These are phyloP conservation scores for Plasmopara viticola DNA, from an alignment of 352 stramenopile species.

Conservation along the genomic window DNA sequence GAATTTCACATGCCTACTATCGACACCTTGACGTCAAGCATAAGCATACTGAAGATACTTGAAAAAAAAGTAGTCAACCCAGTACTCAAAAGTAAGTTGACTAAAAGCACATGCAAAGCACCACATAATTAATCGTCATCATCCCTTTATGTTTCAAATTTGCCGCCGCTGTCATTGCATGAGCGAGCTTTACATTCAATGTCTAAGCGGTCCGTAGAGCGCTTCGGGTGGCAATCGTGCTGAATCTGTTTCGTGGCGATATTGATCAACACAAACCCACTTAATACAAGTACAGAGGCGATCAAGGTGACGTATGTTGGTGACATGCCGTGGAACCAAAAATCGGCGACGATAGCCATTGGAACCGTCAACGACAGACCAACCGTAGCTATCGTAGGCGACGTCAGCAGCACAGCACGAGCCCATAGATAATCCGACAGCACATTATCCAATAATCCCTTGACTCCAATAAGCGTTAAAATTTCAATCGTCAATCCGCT, in stretches of 20 bases:
- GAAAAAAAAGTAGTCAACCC: too few relatives aligned
- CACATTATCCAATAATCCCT: slow-evolving; percentile 93
- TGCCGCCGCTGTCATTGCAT: slow-evolving; percentile 11
- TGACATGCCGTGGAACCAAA: slow-evolving; percentile 45
- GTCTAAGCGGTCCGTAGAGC: slow-evolving; percentile 26
- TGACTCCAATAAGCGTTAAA: slow-evolving; percentile 74
- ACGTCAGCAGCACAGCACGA: slow-evolving; percentile 91
- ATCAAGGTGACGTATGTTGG: slow-evolving; percentile 52
- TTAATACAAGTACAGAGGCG: slow-evolving; percentile 57
- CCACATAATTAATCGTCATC: too few relatives aligned
- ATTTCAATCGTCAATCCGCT: slow-evolving; percentile 60
- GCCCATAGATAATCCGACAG: slow-evolving; percentile 95
- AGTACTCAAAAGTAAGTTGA: too few relatives aligned
- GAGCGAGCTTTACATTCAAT: slow-evolving; percentile 5
- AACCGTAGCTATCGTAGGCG: slow-evolving; percentile 93
- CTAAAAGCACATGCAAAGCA: too few relatives aligned
- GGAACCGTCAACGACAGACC: slow-evolving; percentile 95
- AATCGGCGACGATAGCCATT: slow-evolving; percentile 90
- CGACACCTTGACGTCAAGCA: too few relatives aligned
- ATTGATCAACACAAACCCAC: slow-evolving; percentile 68
- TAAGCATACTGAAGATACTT: too few relatives aligned
- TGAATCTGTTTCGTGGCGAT: slow-evolving; percentile 57
- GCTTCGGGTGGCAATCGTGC: slow-evolving; percentile 46
- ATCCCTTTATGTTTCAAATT: slow-evolving; percentile 9
- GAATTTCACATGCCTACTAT: too few relatives aligned